Percentiles rank a stretch among this genome's conserved stretches.
phyloP scores from a whole-genome alignment of 2,329 filamentous ascomycete species.

The Graphiopsis chlorocephala region DNA sequence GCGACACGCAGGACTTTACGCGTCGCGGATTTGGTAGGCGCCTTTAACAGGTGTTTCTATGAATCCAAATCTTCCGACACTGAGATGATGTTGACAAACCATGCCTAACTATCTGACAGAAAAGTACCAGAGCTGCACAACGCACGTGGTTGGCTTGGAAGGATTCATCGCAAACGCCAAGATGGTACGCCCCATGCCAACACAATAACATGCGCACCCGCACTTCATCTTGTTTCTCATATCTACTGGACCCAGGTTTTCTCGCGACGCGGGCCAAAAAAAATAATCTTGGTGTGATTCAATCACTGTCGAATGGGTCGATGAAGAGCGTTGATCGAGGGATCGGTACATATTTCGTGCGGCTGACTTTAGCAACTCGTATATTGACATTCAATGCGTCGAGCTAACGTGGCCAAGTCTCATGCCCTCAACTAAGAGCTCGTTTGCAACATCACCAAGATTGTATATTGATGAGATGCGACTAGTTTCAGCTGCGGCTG shows the following conservation, averaged over 20 bases:
- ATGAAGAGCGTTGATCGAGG: neutral
- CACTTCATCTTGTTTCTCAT: too few species aligned
- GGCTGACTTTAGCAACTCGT: neutral
- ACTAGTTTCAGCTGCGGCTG: neutral
- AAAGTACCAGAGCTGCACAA: neutral
- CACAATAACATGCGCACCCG: too few species aligned
- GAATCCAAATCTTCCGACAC: too few species aligned
- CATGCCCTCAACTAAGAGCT: neutral
- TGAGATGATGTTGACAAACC: neutral
- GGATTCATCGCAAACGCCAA: too few species aligned
- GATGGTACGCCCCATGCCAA: too few species aligned
- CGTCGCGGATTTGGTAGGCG: too few species aligned
- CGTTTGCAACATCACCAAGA: neutral
- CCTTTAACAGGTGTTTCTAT: too few species aligned
- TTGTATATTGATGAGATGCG: neutral
- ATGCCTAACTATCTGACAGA: neutral
- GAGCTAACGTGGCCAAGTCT: neutral
- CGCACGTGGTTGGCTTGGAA: too few species aligned
- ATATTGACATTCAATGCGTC: neutral
- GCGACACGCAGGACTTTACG: too few species aligned
- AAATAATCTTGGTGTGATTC: too few species aligned
- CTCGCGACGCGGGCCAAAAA: too few species aligned
- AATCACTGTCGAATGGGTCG: neutral
- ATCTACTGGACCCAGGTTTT: too few species aligned
- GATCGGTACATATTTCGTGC: neutral